Evolutionary conservation across 2,329 filamentous ascomycete species (phyloP), one percentile per base, ranked within the genome.

Genomic region (Beauveria australis): DNA sequence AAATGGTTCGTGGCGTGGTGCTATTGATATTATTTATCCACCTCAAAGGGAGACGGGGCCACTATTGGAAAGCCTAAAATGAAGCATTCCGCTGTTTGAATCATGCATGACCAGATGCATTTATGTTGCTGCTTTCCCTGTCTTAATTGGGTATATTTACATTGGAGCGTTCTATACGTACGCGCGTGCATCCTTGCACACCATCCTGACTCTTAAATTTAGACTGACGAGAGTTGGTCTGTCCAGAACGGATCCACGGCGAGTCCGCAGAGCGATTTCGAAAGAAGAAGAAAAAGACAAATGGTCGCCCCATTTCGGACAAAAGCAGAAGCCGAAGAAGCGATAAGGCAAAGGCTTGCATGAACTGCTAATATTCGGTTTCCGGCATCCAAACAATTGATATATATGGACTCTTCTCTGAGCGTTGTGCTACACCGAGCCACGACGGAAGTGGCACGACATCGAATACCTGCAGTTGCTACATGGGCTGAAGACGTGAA

Each of bases 11-110:
- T 60, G 58, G 58, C 58, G 58, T 44, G 19, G 18, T 54, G 19
- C 51, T 60, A 60, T 60, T 60, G 51, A n/a, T 26, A 33, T 55
- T 54, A n/a, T 54, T 43, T 54, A 60, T 37, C 58, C 58, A 60
- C 58, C 41, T 47, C 51, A 43, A 43, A 60, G 58, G 58, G 58
- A 60, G 51, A 49, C 6, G 2, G 41, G 19, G 10, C 55, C 30
- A 46, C 40, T 40, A n/a, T 24, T 22, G 10, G 37, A 53, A 59
- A 59, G 48, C 19, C 51, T 59, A 59, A 52, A 44, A 44, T 30
- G 40, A 30, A 43, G 22, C 54, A 19, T 44, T 8, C 18, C 33
- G 30, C 44, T 14, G 44, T 30, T 22, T 24, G 26, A 40, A n/a
- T 30, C 22, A 10, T 28, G 40, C 28, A 24, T 43, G 2, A 9